A percentile compares a stretch with the other conserved stretches of the same genome.
These are phyloP conservation scores for Oryza rufipogon DNA, from an alignment of 176 grass and related monocot genomes.

Conservation along the genomic window DNA sequence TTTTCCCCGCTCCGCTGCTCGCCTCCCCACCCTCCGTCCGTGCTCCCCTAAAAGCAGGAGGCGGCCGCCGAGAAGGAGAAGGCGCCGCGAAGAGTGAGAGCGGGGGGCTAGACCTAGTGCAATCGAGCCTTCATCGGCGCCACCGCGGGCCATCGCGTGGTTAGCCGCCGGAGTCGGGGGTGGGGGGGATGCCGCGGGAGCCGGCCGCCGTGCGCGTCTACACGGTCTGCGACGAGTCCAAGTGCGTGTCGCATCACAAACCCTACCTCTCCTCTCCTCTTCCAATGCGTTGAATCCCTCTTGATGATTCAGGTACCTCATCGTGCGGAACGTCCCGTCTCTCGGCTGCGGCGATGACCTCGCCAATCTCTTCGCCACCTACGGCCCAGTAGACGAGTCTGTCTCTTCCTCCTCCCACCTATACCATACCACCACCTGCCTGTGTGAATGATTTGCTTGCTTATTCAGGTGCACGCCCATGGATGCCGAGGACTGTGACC, in stretches of 20 bases:
- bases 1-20: no score
- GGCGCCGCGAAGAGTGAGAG: no score
- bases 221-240: constrained; percentile 94
- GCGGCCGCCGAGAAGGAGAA: no score
- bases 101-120: no score
- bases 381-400: constrained; percentile 83
- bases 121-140: no score
- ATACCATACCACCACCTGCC: neutral
- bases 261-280: neutral
- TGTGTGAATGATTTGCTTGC: neutral
- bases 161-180: no score
- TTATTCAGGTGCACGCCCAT: constrained; percentile 89
- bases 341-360: constrained; percentile 88
- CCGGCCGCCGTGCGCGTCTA: constrained; percentile 66
- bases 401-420: neutral
- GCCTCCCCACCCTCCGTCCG: no score
- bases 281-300: neutral
- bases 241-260: constrained; percentile 36
- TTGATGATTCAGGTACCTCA: constrained; percentile 65
- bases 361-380: constrained; percentile 61
- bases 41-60: no score
- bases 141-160: no score
- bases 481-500: constrained; percentile 92
- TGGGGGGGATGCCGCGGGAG: constrained; percentile 60
- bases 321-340: constrained; percentile 88